Evolutionary conservation across 1,139 yeast species (phyloP).

Genomic region (Saccharomyces hybrid): DNA sequence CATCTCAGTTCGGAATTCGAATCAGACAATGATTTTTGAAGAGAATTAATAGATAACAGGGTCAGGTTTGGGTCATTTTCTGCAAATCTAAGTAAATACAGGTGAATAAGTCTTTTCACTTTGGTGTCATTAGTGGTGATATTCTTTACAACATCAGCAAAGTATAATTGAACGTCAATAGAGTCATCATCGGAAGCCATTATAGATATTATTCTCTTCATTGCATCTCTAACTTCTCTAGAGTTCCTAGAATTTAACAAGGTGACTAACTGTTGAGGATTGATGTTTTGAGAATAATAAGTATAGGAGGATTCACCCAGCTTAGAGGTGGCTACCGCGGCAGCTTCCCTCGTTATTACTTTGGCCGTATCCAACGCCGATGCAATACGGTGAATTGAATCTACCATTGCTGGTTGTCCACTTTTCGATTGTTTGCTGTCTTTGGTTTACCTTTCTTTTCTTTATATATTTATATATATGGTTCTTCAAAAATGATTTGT

Average conservation of each 20-base stretch:
- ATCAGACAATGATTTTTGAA: slow-evolving; percentile 75
- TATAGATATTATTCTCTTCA: slow-evolving; percentile 64
- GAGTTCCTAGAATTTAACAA: slow-evolving; percentile 64
- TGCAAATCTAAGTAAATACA: slow-evolving; percentile 70
- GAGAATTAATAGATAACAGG: slow-evolving; percentile 79
- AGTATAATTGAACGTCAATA: slow-evolving; percentile 35
- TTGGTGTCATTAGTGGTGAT: slow-evolving; percentile 65
- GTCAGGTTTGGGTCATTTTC: slow-evolving; percentile 86
- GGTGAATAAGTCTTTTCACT: slow-evolving; percentile 69
- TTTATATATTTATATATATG: not conserved
- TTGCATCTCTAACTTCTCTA: slow-evolving; percentile 64
- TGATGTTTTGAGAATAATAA: slow-evolving; percentile 36
- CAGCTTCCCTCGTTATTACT: slow-evolving; percentile 74
- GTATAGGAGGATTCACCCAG: slow-evolving; percentile 47
- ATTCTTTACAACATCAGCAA: slow-evolving; percentile 84
- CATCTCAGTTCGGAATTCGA: slow-evolving; percentile 62
- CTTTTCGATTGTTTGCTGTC: not conserved
- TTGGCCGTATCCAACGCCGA: slow-evolving; percentile 73
- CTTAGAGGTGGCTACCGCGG: slow-evolving; percentile 65
- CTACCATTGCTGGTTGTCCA: slow-evolving; percentile 37
- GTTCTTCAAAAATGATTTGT: not conserved
- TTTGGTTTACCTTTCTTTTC: not conserved
- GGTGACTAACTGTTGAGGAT: slow-evolving; percentile 57
- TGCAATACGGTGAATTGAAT: slow-evolving; percentile 44
- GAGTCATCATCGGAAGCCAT: slow-evolving; percentile 58